Conservation (phyloP, 2,329 filamentous ascomycete genomes). For the Cladosporium phlei region DNA sequence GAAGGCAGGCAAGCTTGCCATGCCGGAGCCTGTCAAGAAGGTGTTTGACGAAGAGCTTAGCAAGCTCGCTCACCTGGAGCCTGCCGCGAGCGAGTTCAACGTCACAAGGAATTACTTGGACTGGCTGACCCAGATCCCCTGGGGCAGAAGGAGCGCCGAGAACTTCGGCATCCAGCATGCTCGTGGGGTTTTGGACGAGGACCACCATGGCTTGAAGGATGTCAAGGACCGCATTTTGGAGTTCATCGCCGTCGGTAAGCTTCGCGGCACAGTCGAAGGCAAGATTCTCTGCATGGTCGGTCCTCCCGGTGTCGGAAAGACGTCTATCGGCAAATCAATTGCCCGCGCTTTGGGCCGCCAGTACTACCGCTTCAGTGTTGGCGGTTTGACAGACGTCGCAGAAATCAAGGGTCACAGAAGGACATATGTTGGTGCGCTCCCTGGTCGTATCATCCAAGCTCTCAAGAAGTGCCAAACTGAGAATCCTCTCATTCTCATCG, state of each 20-base stretch:
- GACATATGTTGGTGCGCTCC: slow-evolving; percentile 92
- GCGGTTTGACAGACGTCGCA: slow-evolving; percentile 91
- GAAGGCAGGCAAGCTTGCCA: slow-evolving; percentile 85
- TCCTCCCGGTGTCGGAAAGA: slow-evolving; percentile 95
- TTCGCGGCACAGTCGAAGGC: slow-evolving; percentile 92
- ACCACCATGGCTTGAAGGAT: slow-evolving; percentile 94
- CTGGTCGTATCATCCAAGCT: slow-evolving; percentile 94
- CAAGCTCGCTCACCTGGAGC: slow-evolving; percentile 91
- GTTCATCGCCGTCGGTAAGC: slow-evolving; percentile 96
- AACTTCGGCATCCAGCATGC: slow-evolving; percentile 95
- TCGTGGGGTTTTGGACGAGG: slow-evolving; percentile 84
- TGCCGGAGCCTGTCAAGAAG: slow-evolving; percentile 95
- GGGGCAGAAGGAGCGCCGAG: slow-evolving; percentile 91
- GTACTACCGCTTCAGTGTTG: slow-evolving; percentile 98
- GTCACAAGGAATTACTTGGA: slow-evolving; percentile 97
- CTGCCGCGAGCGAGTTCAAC: slow-evolving; percentile 95
- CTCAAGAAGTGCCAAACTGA: slow-evolving; percentile 99
- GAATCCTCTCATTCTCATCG: slow-evolving; percentile 92
- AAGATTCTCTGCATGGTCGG: slow-evolving; percentile 98
- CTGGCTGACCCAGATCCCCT: slow-evolving; percentile 97
- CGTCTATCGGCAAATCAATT: slow-evolving; percentile 97
- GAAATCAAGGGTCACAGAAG: slow-evolving; percentile 97
- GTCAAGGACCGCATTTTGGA: slow-evolving; percentile 98
- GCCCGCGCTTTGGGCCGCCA: slow-evolving; percentile 89
- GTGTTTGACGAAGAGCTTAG: slow-evolving; percentile 98